Evolutionary conservation across 208 protist genomes (phyloP), one percentile per base, ranked within the genome.

Genomic region (Acanthamoeba culbertsoni): DNA sequence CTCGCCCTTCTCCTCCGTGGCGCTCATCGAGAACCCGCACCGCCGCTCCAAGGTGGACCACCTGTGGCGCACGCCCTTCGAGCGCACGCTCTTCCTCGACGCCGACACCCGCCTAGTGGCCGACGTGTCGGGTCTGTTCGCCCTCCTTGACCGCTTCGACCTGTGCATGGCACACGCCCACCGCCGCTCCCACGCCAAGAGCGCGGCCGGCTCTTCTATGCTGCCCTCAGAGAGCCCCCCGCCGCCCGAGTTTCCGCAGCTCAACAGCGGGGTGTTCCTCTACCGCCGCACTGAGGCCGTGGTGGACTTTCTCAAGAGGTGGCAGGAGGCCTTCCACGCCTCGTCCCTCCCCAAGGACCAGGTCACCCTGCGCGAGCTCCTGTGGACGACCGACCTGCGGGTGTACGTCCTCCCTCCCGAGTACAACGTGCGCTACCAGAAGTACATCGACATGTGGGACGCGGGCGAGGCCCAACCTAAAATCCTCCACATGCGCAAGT

Each of bases 221-320:
- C 6, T 2, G 6, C 3, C 65, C 2, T 48, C n/a, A 46, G 31
- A 8, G 8, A 46, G 35, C 26, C 6, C 71, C 12, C 71, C 71
- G 42, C 71, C 71, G 7, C 71, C 71, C 42, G 71, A 82, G 71
- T 82, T 82, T 43, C 71, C 71, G 14, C 71, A 82, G 71, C 71
- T 82, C 71, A 82, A 82, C 71, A 82, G 71, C 42, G 71, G 71
- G 0, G 71, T 82, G 71, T 82, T 82, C 71, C 71, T 82, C 71
- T 82, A 35, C 71, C 71, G 71, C 42, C 71, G 71, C 12, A 82
- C 10, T 18, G 71, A 48, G 71, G 71, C 23, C n/a, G 71, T 82
- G 40, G 71, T 82, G 37, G 42, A 35, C 1, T 82, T 82, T 43
- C 71, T 82, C 71, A 82, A 82, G 71, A 35, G n/a, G 42, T 82